Evolutionary conservation across 169 alveolate species (phyloP).

Genomic region (Plasmodium gaboni): DNA sequence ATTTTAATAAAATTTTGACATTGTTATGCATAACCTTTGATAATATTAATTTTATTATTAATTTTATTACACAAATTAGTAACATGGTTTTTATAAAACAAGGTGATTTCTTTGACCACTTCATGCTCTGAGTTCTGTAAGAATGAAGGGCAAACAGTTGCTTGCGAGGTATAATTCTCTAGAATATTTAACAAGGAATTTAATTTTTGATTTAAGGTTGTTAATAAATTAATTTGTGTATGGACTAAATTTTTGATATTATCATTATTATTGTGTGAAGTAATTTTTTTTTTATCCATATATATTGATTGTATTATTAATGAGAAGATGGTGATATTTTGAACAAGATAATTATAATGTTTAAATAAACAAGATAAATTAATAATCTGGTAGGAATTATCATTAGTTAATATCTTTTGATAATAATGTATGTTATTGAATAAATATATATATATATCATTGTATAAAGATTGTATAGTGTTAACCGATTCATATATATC

Average conservation of each 20-base stretch:
- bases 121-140: constrained; percentile 29
- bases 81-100: constrained; percentile 37
- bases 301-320: constrained; percentile 65
- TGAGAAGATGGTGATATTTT: constrained; percentile 46
- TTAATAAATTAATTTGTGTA: constrained; percentile 9
- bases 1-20: too few species aligned
- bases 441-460: constrained; percentile 7
- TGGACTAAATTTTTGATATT: constrained; percentile 18
- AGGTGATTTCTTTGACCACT: constrained; percentile 19
- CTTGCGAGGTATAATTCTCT: constrained; percentile 13
- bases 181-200: constrained; percentile 23
- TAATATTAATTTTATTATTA: constrained; percentile 34
- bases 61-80: constrained; percentile 25
- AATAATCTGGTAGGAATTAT: constrained; percentile 47
- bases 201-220: constrained; percentile 42
- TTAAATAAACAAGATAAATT: constrained; percentile 62
- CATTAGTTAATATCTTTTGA: constrained; percentile 35
- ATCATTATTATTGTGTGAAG: constrained; percentile 16
- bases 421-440: constrained; percentile 33
- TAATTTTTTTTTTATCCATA: constrained; percentile 17
- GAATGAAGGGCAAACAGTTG: not conserved
- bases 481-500: constrained; percentile 30
- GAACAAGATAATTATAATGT: constrained; percentile 59
- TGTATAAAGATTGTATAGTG: constrained; percentile 27
- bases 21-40: constrained; percentile 18